Evolutionary conservation across 164 flowering plant genomes (phyloP), one percentile per base, ranked within the genome.

Genomic region (Echeveria elegans): DNA sequence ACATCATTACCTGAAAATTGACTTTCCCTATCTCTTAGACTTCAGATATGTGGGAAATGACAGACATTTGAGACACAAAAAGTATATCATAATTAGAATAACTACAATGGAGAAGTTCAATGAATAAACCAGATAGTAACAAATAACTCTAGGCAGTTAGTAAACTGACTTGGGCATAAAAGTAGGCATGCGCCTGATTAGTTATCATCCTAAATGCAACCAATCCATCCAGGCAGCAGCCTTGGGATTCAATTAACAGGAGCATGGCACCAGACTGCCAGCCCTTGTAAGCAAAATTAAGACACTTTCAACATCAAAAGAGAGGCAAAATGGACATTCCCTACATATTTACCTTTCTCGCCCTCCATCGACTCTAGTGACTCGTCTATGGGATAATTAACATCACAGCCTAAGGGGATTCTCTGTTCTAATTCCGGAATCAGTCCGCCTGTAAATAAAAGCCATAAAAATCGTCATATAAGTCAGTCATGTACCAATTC

Each of bases 1-100:
- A 70, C 52, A 67, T 64, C 68, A 73, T 72, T 70, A 63, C 77
- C 89, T 79, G 79, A 47, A 76, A 69, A 37, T 4, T 14, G 26
- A 63, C 7, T 10, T 37, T 37, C 45, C 10, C 28, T 52, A 52
- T 23, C 12, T 21, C 0, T 52, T 5, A 52, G n/a, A n/a, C n/a
- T 45, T 4, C n/a, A 18, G n/a, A 45, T 34, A 34, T 34, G 37
- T n/a, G n/a, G n/a, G n/a, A n/a, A n/a, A n/a, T n/a, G n/a, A n/a
- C n/a, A n/a, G n/a, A n/a, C n/a, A n/a, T n/a, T n/a, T n/a, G n/a
- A n/a, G n/a, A n/a, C n/a, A n/a, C n/a, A n/a, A n/a, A n/a, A n/a
- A n/a, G n/a, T n/a, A n/a, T n/a, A n/a, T n/a, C n/a, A n/a, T n/a
- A n/a, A n/a, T n/a, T n/a, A n/a, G n/a, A 34, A 34, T 34, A 34